Percentiles rank a stretch among this genome's conserved stretches.
Conservation (phyloP, 257 asterid genomes). For the Rehmannia glutinosa region DNA sequence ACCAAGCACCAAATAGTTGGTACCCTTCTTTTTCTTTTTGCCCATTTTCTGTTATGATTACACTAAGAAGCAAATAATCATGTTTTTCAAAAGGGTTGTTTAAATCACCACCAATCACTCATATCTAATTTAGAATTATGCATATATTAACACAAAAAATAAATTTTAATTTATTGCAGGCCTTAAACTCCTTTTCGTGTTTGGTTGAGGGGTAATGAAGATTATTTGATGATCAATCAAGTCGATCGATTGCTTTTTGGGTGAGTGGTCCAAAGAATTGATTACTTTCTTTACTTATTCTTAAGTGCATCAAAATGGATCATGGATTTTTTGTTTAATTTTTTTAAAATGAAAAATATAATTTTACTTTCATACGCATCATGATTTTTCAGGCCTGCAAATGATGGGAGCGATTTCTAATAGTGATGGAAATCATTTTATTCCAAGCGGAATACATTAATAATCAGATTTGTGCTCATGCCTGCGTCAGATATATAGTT, state of each 20-base stretch:
- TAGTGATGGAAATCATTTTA: slow-evolving; percentile 21
- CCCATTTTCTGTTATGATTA: slow-evolving; percentile 18
- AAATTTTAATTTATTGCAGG: too few relatives aligned
- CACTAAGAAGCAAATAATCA: slow-evolving; percentile 14
- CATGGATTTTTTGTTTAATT: background rate
- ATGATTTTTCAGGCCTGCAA: slow-evolving; percentile 13
- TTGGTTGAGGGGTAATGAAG: too few relatives aligned
- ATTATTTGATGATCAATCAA: slow-evolving; percentile 14
- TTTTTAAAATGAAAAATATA: too few relatives aligned
- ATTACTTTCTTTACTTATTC: too few relatives aligned
- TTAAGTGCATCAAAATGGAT: slow-evolving; percentile 7
- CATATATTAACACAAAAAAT: too few relatives aligned
- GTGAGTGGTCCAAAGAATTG: too few relatives aligned
- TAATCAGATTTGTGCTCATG: background rate
- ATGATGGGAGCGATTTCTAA: slow-evolving; percentile 11
- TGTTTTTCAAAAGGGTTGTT: slow-evolving; percentile 11
- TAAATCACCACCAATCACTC: slow-evolving; percentile 20
- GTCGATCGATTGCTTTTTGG: too few relatives aligned
- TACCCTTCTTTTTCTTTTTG: background rate
- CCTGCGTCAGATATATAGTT: background rate
- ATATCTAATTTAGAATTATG: too few relatives aligned
- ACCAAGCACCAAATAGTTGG: background rate
- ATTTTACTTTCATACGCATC: background rate
- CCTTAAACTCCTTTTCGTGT: too few relatives aligned
- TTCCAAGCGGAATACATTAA: slow-evolving; percentile 4